These are phyloP conservation scores for Picochlorum sp. DNA, from an alignment of 139 green algal species.

Conservation along the genomic window DNA sequence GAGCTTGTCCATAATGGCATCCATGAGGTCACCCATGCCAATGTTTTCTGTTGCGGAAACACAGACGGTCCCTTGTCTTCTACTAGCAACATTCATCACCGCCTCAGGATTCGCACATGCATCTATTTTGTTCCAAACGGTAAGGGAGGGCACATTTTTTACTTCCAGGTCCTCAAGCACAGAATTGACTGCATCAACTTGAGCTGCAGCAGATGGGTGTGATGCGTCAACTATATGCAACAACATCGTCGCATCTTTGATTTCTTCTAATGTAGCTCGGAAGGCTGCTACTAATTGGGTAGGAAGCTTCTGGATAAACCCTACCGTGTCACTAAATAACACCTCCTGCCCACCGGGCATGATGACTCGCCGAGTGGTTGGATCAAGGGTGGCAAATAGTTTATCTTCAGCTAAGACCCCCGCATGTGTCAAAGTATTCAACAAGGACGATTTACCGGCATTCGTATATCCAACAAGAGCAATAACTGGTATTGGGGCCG, in stretches of 20 bases:
- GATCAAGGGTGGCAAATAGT: slow-evolving; percentile 98
- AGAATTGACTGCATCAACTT: slow-evolving; percentile 38
- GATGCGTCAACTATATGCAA: slow-evolving; percentile 92
- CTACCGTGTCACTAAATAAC: slow-evolving; percentile 93
- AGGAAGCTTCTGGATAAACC: slow-evolving; percentile 93
- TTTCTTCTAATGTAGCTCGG: slow-evolving; percentile 92
- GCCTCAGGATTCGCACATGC: slow-evolving; percentile 40
- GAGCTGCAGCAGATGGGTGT: slow-evolving; percentile 58
- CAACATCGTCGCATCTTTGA: slow-evolving; percentile 69
- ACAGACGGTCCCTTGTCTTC: slow-evolving; percentile 42
- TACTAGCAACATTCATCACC: slow-evolving; percentile 30
- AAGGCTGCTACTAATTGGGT: slow-evolving; percentile 90
- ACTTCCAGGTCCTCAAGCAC: slow-evolving; percentile 70
- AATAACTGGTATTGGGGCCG: slow-evolving; percentile 69
- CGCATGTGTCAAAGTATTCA: slow-evolving; percentile 62
- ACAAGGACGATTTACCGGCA: slow-evolving; percentile 67
- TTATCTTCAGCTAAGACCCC: slow-evolving; percentile 85
- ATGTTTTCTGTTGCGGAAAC: slow-evolving; percentile 55
- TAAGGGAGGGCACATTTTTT: slow-evolving; percentile 54
- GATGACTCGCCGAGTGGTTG: slow-evolving; percentile 76
- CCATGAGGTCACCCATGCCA: slow-evolving; percentile 62
- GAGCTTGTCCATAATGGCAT: slow-evolving; percentile 41
- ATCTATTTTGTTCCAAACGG: slow-evolving; percentile 94
- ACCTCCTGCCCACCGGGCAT: slow-evolving; percentile 70
- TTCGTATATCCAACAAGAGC: slow-evolving; percentile 96